Percentiles rank a stretch among this genome's conserved stretches.
phyloP scores from a whole-genome alignment of 2,329 filamentous ascomycete genomes.

The Dichotomopilus funicola region DNA sequence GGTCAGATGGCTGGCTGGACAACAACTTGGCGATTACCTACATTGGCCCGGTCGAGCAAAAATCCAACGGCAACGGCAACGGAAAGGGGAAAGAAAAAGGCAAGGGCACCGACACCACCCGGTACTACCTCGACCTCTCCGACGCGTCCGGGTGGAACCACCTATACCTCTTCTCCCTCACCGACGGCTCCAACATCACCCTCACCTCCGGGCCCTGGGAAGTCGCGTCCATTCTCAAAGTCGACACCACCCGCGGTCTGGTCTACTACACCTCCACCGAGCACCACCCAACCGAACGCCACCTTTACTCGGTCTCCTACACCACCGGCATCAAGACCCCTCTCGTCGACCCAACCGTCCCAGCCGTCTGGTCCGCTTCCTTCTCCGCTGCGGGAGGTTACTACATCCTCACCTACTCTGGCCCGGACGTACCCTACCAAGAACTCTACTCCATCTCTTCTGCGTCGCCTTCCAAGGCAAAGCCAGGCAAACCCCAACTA shows the following conservation, averaged over 20 bases:
- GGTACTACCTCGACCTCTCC: conserved; percentile 60
- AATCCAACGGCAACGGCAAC: neutral
- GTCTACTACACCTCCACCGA: conserved; percentile 62
- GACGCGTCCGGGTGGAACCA: conserved; percentile 61
- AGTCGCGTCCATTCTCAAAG: conserved; percentile 51
- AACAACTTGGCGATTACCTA: conserved; percentile 51
- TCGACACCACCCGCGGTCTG: conserved; percentile 49
- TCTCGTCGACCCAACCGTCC: conserved; percentile 53
- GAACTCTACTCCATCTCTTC: conserved; percentile 56
- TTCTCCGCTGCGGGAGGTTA: conserved; percentile 58
- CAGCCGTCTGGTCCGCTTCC: conserved; percentile 57
- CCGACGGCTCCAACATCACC: conserved; percentile 47
- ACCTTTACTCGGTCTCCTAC: conserved; percentile 61
- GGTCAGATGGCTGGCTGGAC: conserved; percentile 56
- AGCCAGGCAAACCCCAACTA: conserved; percentile 26
- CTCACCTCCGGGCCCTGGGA: conserved; percentile 64
- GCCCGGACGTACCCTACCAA: conserved; percentile 63
- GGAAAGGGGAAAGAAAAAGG: neutral
- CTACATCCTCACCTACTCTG: conserved; percentile 59
- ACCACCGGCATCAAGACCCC: conserved; percentile 46
- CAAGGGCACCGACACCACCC: neutral
- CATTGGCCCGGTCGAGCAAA: conserved; percentile 39
- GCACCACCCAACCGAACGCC: conserved; percentile 59
- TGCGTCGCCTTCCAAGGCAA: conserved; percentile 28
- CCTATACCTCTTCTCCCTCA: conserved; percentile 56